These are phyloP conservation scores for Cladobotryum mycophilum DNA, from an alignment of 2,329 filamentous ascomycete genomes.

Conservation along the genomic window DNA sequence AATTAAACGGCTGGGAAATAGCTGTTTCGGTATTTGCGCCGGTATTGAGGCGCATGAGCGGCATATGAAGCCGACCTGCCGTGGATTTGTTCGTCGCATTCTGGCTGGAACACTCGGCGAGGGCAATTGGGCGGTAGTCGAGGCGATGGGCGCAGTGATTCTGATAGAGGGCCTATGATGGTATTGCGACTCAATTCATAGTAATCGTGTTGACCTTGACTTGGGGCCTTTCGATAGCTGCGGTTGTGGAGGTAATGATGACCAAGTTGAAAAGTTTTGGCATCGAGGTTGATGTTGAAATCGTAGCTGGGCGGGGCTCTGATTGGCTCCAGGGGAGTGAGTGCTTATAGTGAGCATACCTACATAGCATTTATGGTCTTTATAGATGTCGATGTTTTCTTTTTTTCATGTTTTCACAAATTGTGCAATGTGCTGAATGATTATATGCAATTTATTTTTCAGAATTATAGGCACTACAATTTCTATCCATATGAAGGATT, in stretches of 20 bases:
- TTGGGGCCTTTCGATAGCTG: no score
- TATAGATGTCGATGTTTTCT: neutral
- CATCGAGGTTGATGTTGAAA: slow-evolving; percentile 1
- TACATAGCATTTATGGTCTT: neutral
- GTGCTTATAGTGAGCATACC: neutral
- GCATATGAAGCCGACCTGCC: slow-evolving; percentile 34
- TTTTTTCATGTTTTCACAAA: neutral
- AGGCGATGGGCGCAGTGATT: neutral
- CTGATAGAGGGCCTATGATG: no score
- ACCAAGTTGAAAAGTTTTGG: slow-evolving; percentile 1
- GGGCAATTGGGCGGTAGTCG: neutral
- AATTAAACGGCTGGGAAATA: slow-evolving; percentile 20
- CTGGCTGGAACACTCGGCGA: slow-evolving; percentile 7
- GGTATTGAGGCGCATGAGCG: slow-evolving; percentile 36
- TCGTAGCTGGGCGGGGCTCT: slow-evolving; percentile 12
- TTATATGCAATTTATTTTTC: no score
- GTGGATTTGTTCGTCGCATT: slow-evolving; percentile 34
- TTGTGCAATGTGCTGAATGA: no score
- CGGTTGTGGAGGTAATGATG: neutral
- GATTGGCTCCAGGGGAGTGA: slow-evolving; percentile 10
- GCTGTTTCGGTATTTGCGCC: slow-evolving; percentile 18
- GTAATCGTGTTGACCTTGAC: neutral
- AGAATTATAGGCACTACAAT: no score
- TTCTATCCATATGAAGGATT: neutral
- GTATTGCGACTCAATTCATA: neutral